Conservation (phyloP, 768 basidiomycete species). For the Psilocybe tampanensis region DNA sequence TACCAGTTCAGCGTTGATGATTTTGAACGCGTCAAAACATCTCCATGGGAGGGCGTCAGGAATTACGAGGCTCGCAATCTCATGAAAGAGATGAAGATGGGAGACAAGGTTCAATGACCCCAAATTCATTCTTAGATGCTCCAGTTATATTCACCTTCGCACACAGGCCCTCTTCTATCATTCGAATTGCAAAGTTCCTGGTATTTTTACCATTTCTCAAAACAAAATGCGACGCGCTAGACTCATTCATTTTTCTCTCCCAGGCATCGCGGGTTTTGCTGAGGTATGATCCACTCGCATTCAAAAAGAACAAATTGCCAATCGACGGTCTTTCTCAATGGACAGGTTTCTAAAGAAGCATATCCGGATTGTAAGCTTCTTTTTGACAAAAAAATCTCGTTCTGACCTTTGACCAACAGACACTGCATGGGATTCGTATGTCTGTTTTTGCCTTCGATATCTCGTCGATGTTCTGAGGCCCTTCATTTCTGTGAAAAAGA, state of each 20-base stretch:
- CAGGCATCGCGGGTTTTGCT: conserved; percentile 82
- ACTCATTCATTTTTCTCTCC: conserved; percentile 5
- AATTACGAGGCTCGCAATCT: conserved; percentile 83
- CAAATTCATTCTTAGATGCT: background rate
- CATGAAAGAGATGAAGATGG: conserved; percentile 79
- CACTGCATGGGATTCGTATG: conserved; percentile 88
- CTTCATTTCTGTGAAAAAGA: conserved; percentile 21
- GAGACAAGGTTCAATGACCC: conserved; percentile 62
- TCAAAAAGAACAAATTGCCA: background rate
- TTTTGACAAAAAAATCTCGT: no score
- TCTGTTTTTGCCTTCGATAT: conserved; percentile 3
- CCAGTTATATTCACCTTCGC: background rate
- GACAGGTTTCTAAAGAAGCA: conserved; percentile 76
- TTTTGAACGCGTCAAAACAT: conserved; percentile 69
- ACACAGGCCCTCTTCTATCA: conserved; percentile 82
- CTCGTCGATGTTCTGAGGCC: conserved; percentile 2
- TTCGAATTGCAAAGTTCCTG: conserved; percentile 84
- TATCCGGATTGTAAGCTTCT: conserved; percentile 84
- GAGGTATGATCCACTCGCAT: conserved; percentile 47
- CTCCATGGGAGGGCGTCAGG: conserved; percentile 88
- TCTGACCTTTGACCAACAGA: conserved; percentile 43
- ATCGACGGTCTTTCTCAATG: conserved; percentile 9
- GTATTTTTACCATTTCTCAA: conserved; percentile 37
- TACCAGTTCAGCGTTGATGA: conserved; percentile 83
- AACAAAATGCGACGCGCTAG: background rate